Conservation (phyloP, 768 basidiomycete genomes). For the Boletus bicolor region DNA sequence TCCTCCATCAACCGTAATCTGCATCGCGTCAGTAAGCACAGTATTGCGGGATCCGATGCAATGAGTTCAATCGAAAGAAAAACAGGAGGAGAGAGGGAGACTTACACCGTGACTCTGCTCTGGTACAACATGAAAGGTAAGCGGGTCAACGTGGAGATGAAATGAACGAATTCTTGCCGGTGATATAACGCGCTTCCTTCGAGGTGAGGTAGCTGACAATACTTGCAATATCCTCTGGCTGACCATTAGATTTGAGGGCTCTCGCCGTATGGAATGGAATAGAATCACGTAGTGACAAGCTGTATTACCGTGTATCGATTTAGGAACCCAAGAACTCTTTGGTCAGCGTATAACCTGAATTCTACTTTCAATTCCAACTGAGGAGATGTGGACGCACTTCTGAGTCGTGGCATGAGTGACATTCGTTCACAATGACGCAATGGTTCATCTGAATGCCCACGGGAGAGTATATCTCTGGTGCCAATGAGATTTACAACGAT, state of each 20-base stretch:
- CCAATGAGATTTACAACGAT: no score
- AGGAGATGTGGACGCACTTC: no score
- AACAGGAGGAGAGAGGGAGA: not conserved
- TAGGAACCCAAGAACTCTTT: no score
- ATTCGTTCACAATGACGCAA: no score
- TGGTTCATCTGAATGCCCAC: no score
- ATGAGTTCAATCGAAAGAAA: not conserved
- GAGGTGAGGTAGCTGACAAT: not conserved
- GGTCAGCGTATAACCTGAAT: no score
- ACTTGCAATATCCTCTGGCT: not conserved
- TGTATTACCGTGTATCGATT: no score
- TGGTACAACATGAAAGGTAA: not conserved
- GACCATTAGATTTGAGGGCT: constrained; percentile 13
- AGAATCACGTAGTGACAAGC: no score
- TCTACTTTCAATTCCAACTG: no score
- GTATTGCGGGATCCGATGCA: not conserved
- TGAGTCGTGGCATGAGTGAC: no score
- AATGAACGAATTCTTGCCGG: constrained; percentile 20
- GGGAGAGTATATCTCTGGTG: no score
- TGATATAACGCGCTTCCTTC: constrained; percentile 24
- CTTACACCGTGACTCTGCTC: constrained; percentile 13
- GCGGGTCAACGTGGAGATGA: not conserved
- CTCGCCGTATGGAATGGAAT: not conserved
- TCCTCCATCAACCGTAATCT: constrained; percentile 9
- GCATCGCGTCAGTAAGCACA: not conserved